Conservation (phyloP, 78 protist genomes). For the Tieghemostelium lacteum region DNA sequence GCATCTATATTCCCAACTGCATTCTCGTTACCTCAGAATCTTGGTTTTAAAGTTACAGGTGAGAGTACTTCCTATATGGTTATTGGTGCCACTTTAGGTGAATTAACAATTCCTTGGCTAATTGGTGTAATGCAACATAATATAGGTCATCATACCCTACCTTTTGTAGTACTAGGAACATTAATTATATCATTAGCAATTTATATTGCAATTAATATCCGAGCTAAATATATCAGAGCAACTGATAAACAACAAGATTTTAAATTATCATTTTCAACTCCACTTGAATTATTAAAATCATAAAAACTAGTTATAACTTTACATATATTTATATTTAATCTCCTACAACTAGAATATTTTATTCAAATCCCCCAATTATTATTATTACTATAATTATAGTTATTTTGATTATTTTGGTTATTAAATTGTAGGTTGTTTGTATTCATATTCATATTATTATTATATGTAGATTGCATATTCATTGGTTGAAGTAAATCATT, state of each 20-base stretch:
- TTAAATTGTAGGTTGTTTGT: not conserved
- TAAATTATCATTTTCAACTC: not conserved
- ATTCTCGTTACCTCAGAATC: conserved; percentile 38
- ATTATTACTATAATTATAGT: not conserved
- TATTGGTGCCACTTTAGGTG: conserved; percentile 53
- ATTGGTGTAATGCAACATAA: conserved; percentile 38
- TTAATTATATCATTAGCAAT: not conserved
- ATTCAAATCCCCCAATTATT: too few relatives aligned
- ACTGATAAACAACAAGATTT: conserved; percentile 25
- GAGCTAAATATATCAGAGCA: conserved; percentile 27
- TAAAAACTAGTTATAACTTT: too few relatives aligned
- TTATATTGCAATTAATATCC: conserved; percentile 16
- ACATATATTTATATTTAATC: too few relatives aligned
- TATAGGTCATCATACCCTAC: conserved; percentile 6
- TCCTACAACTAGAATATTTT: too few relatives aligned
- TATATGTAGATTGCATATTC: too few relatives aligned
- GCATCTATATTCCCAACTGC: conserved; percentile 66
- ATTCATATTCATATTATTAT: too few relatives aligned
- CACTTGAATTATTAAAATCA: not conserved
- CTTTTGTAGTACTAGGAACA: conserved; percentile 14
- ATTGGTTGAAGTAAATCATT: too few relatives aligned
- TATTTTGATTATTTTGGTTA: not conserved
- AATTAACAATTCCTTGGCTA: conserved; percentile 32
- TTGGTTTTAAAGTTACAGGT: conserved; percentile 34
- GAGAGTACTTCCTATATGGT: conserved; percentile 63